Conservation (phyloP, 2,329 filamentous ascomycete genomes). For the Diaporthe vexans region DNA sequence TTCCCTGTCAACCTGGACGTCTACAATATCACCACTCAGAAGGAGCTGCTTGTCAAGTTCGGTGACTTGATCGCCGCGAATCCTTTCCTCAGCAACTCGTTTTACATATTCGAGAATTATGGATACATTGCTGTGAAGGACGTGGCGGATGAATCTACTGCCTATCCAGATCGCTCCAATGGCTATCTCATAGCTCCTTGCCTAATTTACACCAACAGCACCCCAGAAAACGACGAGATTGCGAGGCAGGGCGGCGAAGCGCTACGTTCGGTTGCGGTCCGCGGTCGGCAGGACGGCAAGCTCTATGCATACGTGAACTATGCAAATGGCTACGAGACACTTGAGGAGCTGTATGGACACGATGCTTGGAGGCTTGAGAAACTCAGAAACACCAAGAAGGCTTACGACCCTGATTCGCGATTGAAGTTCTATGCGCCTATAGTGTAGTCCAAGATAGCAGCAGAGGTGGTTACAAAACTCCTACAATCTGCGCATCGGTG, state of each 20-base stretch:
- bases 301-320: constrained; percentile 39
- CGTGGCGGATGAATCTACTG: not conserved
- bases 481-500: no score
- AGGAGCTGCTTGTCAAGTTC: constrained; percentile 22
- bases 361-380: constrained; percentile 52
- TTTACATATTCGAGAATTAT: constrained; percentile 50
- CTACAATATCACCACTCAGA: constrained; percentile 53
- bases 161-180: constrained; percentile 19
- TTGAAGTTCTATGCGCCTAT: constrained; percentile 62
- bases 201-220: constrained; percentile 53
- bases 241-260: constrained; percentile 14
- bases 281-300: constrained; percentile 42
- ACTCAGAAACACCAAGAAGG: constrained; percentile 49
- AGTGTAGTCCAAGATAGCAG: not conserved
- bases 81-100: constrained; percentile 46
- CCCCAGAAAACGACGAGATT: constrained; percentile 43
- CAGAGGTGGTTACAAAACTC: no score
- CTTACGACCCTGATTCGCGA: constrained; percentile 53
- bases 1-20: constrained; percentile 32
- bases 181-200: constrained; percentile 54
- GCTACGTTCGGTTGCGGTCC: not conserved
- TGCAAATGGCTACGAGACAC: constrained; percentile 32
- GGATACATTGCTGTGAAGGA: constrained; percentile 6
- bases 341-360: constrained; percentile 48
- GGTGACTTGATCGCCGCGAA: constrained; percentile 6